Evolutionary conservation across 108 stramenopile genomes (phyloP).

Genomic region (Pseudonitzschia multiseries): DNA sequence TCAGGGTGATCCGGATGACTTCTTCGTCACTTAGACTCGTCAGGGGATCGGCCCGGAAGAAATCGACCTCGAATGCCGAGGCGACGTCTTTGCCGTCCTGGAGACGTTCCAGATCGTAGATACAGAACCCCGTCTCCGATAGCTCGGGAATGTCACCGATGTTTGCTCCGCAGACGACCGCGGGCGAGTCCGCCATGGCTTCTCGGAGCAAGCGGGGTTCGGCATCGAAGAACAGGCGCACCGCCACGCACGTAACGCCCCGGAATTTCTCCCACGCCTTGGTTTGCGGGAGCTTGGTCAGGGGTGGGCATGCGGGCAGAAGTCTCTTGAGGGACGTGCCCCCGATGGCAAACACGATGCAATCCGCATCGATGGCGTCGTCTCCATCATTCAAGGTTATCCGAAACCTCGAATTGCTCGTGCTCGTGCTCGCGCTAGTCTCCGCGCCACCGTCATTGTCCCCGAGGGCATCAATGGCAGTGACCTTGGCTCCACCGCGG

Average conservation of each 20-base stretch:
- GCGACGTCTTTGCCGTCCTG: constrained; percentile 55
- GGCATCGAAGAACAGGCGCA: constrained; percentile 59
- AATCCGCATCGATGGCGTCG: constrained; percentile 57
- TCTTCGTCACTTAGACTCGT: constrained; percentile 54
- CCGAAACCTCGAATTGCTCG: constrained; percentile 4
- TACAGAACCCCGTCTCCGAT: constrained; percentile 78
- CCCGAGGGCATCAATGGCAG: constrained; percentile 36
- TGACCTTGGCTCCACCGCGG: constrained; percentile 57
- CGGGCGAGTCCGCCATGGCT: constrained; percentile 75
- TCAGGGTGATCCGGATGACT: constrained; percentile 46
- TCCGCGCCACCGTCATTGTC: constrained; percentile 23
- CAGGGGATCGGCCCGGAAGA: constrained; percentile 75
- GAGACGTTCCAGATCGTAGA: constrained; percentile 80
- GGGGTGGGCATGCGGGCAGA: constrained; percentile 45
- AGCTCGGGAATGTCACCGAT: constrained; percentile 64
- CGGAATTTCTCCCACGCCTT: constrained; percentile 58
- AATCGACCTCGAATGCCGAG: constrained; percentile 74
- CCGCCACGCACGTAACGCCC: constrained; percentile 85
- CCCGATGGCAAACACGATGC: constrained; percentile 78
- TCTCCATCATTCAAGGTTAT: constrained; percentile 26
- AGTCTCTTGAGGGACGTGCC: constrained; percentile 57
- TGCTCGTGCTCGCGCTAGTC: constrained; percentile 17
- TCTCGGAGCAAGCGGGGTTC: constrained; percentile 33
- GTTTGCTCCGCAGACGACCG: constrained; percentile 71
- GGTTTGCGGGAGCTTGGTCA: constrained; percentile 40